These are phyloP conservation scores for Trichoderma sp. DNA, from an alignment of 2,329 filamentous ascomycete species.

Conservation along the genomic window DNA sequence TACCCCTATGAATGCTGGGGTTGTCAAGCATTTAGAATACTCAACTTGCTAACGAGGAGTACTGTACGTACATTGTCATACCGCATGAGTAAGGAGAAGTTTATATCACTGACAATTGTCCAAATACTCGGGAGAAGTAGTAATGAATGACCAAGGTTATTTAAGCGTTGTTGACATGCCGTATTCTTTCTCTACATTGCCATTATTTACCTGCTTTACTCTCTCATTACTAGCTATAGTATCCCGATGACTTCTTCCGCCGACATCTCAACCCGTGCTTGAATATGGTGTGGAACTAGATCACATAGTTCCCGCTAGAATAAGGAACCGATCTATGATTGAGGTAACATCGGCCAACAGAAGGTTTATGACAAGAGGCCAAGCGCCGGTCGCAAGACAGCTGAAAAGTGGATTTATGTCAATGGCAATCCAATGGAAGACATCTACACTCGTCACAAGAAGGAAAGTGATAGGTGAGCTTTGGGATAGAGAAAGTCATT, in stretches of 20 bases:
- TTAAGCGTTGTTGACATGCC: neutral
- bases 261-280: constrained; percentile 32
- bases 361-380: constrained; percentile 41
- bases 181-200: neutral
- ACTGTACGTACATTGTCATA: neutral
- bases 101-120: neutral
- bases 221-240: constrained; percentile 20
- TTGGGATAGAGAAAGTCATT: constrained; percentile 34
- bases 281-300: constrained; percentile 41
- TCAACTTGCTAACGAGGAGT: neutral
- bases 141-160: neutral
- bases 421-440: constrained; percentile 41
- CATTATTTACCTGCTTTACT: neutral
- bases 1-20: neutral
- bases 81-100: neutral
- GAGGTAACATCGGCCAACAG: constrained; percentile 45
- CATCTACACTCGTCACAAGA: constrained; percentile 39
- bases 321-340: constrained; percentile 49
- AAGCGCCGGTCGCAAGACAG: constrained; percentile 44
- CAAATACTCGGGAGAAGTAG: neutral
- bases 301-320: constrained; percentile 46
- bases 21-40: neutral
- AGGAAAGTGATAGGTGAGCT: constrained; percentile 38
- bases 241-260: constrained; percentile 38
- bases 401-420: constrained; percentile 39